Evolutionary conservation across 1,284 basidiomycete genomes (phyloP).

Genomic region (Veloporphyrellus conicus): DNA sequence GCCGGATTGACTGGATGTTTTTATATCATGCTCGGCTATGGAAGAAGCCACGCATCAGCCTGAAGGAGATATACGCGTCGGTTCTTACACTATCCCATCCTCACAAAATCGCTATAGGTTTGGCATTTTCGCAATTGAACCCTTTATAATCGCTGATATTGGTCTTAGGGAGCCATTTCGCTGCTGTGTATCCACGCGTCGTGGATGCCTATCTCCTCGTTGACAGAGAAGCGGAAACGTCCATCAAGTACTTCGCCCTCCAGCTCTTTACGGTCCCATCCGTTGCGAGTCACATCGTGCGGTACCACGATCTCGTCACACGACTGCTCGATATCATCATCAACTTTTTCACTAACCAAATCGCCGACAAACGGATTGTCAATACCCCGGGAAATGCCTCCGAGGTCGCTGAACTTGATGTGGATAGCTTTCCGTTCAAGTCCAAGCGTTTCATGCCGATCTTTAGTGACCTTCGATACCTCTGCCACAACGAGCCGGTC

Average conservation of each 20-base stretch:
- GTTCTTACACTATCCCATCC: constrained; percentile 69
- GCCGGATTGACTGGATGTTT: constrained; percentile 70
- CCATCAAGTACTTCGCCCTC: constrained; percentile 87
- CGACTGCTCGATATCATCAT: constrained; percentile 78
- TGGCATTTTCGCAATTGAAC: constrained; percentile 20
- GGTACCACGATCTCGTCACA: constrained; percentile 70
- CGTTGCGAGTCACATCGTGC: constrained; percentile 73
- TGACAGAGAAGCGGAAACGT: constrained; percentile 89
- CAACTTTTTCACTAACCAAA: constrained; percentile 86
- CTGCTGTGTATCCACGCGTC: constrained; percentile 79
- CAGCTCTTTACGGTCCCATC: constrained; percentile 89
- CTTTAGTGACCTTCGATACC: constrained; percentile 79
- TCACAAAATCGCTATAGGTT: constrained; percentile 76
- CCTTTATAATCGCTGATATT: constrained; percentile 4
- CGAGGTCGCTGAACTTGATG: constrained; percentile 50
- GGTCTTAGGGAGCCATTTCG: constrained; percentile 71
- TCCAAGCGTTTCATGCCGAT: constrained; percentile 92
- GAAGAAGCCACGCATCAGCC: constrained; percentile 75
- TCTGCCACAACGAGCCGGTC: constrained; percentile 72
- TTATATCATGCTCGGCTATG: constrained; percentile 77
- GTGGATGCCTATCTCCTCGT: constrained; percentile 88
- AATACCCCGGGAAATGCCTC: constrained; percentile 37
- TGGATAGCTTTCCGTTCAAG: constrained; percentile 82
- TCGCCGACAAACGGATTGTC: constrained; percentile 60
- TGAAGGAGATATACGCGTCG: constrained; percentile 81